These are phyloP conservation scores for Fusarium redolens DNA, from an alignment of 2,329 filamentous ascomycete genomes.

Conservation along the genomic window DNA sequence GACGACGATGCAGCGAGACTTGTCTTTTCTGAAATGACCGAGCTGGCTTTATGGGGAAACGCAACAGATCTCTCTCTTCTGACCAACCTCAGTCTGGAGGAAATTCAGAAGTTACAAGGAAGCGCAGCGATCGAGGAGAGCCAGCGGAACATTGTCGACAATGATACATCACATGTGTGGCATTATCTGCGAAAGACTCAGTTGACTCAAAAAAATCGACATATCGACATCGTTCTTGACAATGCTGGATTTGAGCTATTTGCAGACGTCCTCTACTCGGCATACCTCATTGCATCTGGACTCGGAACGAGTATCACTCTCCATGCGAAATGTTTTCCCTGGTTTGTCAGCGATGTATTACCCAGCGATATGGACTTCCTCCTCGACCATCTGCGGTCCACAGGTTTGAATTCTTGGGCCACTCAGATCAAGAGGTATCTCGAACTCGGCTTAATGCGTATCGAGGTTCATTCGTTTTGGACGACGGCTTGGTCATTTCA, in stretches of 20 bases:
- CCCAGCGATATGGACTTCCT: neutral
- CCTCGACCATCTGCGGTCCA: neutral
- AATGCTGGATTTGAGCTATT: conserved; percentile 14
- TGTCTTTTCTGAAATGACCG: neutral
- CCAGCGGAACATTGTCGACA: neutral
- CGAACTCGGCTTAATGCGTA: neutral
- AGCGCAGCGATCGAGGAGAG: neutral
- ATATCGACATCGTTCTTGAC: conserved; percentile 7
- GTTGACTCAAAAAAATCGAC: neutral
- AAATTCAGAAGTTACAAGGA: conserved; percentile 2
- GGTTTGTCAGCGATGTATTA: neutral
- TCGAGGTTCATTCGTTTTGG: conserved; percentile 10
- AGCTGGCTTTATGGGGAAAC: conserved; percentile 10
- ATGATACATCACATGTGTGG: neutral
- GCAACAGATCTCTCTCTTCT: conserved; percentile 9
- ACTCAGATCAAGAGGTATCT: neutral
- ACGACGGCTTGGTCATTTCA: conserved; percentile 2
- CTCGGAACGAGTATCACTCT: conserved; percentile 1
- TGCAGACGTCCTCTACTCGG: neutral
- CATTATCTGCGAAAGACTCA: neutral
- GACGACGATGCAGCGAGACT: neutral
- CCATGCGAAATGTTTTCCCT: neutral
- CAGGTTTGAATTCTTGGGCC: neutral
- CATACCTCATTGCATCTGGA: conserved; percentile 8
- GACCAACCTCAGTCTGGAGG: neutral